phyloP scores from a whole-genome alignment of 2,329 filamentous ascomycete species.

The Bipolaris gigantea region DNA sequence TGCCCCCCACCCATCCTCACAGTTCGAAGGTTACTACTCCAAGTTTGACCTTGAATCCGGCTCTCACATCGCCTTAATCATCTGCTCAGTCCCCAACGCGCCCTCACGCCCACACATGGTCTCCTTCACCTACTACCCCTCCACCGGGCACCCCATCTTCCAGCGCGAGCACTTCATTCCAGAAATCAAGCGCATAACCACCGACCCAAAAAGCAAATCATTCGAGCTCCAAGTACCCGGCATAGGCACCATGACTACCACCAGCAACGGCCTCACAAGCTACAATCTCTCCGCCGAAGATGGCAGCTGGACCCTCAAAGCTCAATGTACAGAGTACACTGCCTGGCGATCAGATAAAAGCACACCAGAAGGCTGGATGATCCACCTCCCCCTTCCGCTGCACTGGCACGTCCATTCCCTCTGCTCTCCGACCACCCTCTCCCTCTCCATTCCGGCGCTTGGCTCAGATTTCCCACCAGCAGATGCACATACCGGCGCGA shows the following conservation, averaged over 20 bases:
- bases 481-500: constrained; percentile 40
- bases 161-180: constrained; percentile 51
- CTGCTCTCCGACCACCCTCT: constrained; percentile 46
- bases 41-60: constrained; percentile 54
- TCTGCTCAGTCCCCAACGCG: constrained; percentile 52
- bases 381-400: constrained; percentile 51
- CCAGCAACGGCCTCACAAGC: constrained; percentile 42
- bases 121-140: constrained; percentile 55
- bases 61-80: constrained; percentile 51
- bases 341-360: constrained; percentile 43
- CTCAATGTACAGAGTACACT: constrained; percentile 44
- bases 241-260: constrained; percentile 45
- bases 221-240: constrained; percentile 48
- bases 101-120: constrained; percentile 48
- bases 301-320: constrained; percentile 44
- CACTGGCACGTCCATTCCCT: constrained; percentile 57
- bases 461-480: constrained; percentile 21
- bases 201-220: constrained; percentile 32
- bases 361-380: constrained; percentile 53
- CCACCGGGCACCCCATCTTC: constrained; percentile 37
- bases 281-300: constrained; percentile 38
- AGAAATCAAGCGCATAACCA: constrained; percentile 41
- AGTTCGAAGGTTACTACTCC: constrained; percentile 56
- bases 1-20: constrained; percentile 46
- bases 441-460: constrained; percentile 43